phyloP scores from a whole-genome alignment of 371 early-diverging fungal genomes.

The Parasitella parasitica region DNA sequence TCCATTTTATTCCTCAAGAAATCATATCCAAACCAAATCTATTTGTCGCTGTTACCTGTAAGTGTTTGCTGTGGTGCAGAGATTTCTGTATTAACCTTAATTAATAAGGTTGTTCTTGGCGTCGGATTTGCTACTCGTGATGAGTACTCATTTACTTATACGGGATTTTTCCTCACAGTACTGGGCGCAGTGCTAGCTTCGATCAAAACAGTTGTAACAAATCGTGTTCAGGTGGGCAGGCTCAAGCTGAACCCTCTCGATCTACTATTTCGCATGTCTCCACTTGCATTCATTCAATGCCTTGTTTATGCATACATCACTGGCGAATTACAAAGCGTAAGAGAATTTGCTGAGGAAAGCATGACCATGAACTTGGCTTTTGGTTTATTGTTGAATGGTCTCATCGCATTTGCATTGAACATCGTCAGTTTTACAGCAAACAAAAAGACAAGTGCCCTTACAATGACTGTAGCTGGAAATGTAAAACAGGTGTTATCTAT shows the following conservation, averaged over 20 bases:
- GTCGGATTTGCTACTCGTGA: constrained; percentile 84
- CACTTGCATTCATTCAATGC: constrained; percentile 78
- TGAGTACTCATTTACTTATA: constrained; percentile 74
- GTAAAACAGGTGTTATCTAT: constrained; percentile 87
- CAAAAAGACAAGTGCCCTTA: constrained; percentile 80
- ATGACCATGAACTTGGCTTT: constrained; percentile 46
- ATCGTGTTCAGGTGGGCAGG: constrained; percentile 75
- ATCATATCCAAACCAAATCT: constrained; percentile 58
- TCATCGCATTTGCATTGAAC: constrained; percentile 84
- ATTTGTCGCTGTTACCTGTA: constrained; percentile 66
- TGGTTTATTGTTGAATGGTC: constrained; percentile 72
- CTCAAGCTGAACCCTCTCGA: constrained; percentile 82
- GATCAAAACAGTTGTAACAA: constrained; percentile 84
- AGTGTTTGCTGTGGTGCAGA: constrained; percentile 5
- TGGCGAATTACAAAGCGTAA: constrained; percentile 67
- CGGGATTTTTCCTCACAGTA: constrained; percentile 76
- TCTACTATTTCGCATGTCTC: constrained; percentile 80
- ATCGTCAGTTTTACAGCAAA: constrained; percentile 83
- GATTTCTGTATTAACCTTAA: neutral
- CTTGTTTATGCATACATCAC: constrained; percentile 62
- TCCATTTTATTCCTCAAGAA: constrained; percentile 59
- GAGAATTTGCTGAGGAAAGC: constrained; percentile 47
- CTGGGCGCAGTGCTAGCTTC: constrained; percentile 82
- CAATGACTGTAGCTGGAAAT: constrained; percentile 88
- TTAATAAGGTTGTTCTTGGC: constrained; percentile 68